Conservation (phyloP, 164 flowering plant genomes). For the Houttuynia cordata region DNA sequence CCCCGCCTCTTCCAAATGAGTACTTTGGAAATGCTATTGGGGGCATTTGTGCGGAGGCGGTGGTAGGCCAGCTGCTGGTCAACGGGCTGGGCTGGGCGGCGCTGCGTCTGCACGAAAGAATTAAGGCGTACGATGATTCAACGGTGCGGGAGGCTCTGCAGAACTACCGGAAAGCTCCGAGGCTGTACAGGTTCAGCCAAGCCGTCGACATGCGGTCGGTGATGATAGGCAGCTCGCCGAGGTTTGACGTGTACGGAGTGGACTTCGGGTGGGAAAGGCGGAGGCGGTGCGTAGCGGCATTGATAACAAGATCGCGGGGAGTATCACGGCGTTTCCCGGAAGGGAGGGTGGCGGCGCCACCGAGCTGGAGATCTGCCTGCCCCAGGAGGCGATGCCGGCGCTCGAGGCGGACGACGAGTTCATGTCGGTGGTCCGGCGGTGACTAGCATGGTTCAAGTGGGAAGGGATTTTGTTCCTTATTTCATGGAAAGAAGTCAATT, state of each 20-base stretch:
- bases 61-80: conserved; percentile 8
- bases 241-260: conserved; percentile 15
- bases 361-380: conserved; percentile 14
- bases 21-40: conserved; percentile 28
- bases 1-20: too few relatives aligned
- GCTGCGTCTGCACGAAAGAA: too few relatives aligned
- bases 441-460: too few relatives aligned
- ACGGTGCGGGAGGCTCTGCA: conserved; percentile 1
- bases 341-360: conserved; percentile 12
- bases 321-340: conserved; percentile 10
- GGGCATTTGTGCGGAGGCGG: conserved; percentile 1
- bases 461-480: too few relatives aligned
- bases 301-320: conserved; percentile 14
- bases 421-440: too few relatives aligned
- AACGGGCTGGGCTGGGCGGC: conserved; percentile 16
- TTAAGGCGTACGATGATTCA: conserved; percentile 3
- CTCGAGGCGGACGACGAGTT: conserved; percentile 11
- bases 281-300: conserved; percentile 8
- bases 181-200: not conserved
- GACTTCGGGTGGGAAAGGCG: conserved; percentile 19
- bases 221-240: conserved; percentile 16
- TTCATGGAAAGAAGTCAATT: too few relatives aligned
- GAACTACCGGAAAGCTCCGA: conserved; percentile 6
- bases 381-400: conserved; percentile 5
- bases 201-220: not conserved